A percentile compares a stretch with the other conserved stretches of the same genome.
phyloP scores from a whole-genome alignment of 805 yeast genomes.

The Ogataea ramenticola region DNA sequence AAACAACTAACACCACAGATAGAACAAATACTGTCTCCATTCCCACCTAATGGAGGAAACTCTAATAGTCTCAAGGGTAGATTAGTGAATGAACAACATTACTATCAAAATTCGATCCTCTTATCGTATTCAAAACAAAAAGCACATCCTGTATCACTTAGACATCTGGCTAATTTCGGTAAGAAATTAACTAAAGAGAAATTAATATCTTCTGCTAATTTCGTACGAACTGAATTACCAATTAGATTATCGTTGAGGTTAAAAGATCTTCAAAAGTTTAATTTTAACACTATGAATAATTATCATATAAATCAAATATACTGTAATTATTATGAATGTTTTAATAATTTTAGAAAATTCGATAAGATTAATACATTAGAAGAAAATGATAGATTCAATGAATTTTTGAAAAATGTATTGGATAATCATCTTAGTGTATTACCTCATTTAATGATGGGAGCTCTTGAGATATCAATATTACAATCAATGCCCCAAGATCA shows the following conservation, averaged over 20 bases:
- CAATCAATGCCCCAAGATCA: constrained; percentile 49
- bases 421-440: constrained; percentile 76
- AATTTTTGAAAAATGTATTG: constrained; percentile 52
- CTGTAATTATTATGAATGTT: constrained; percentile 77
- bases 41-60: background rate
- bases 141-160: constrained; percentile 88
- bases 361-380: constrained; percentile 60
- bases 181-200: constrained; percentile 69
- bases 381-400: constrained; percentile 71
- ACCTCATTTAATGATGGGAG: constrained; percentile 91
- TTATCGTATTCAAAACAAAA: constrained; percentile 50
- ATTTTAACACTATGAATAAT: constrained; percentile 79
- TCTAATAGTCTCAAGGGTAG: no score
- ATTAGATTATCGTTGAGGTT: constrained; percentile 77
- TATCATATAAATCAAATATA: constrained; percentile 82
- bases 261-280: constrained; percentile 68
- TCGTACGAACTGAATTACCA: constrained; percentile 80
- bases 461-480: constrained; percentile 68
- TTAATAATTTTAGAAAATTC: constrained; percentile 74
- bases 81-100: constrained; percentile 53
- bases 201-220: constrained; percentile 76
- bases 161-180: constrained; percentile 88
- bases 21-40: background rate
- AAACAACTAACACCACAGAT: background rate
- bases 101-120: constrained; percentile 73